Evolutionary conservation across 257 asterid genomes (phyloP).

Genomic region (Lithospermum erythrorhizon): DNA sequence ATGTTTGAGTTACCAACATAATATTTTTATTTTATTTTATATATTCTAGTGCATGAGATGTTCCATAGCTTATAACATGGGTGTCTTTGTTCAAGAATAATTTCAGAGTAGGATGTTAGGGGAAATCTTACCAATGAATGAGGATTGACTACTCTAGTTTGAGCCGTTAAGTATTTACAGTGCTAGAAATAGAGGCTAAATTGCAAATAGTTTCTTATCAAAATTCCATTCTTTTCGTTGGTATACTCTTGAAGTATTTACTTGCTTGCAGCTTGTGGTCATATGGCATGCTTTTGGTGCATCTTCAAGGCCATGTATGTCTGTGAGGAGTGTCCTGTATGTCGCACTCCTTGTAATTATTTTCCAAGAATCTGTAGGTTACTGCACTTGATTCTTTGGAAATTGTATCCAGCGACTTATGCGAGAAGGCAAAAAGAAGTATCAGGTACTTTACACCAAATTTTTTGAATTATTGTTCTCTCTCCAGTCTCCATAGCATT

Average conservation of each 20-base stretch:
- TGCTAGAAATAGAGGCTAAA: not conserved
- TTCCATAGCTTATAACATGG: not conserved
- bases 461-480: not conserved
- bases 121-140: not conserved
- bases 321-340: not conserved
- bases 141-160: not conserved
- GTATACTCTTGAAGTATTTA: not conserved
- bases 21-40: too few relatives aligned
- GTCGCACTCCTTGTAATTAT: not conserved
- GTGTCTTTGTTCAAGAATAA: not conserved
- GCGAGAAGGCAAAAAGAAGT: not conserved
- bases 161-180: not conserved
- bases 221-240: not conserved
- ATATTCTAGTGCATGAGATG: not conserved
- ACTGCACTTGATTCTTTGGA: not conserved
- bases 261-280: constrained; percentile 51
- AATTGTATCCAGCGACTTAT: not conserved
- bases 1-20: too few relatives aligned
- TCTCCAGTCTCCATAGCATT: not conserved
- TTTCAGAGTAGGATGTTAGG: not conserved
- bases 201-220: not conserved
- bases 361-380: not conserved
- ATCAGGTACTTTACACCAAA: not conserved
- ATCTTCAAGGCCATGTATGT: constrained; percentile 35
- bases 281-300: constrained; percentile 69